phyloP scores from a whole-genome alignment of 2,329 filamentous ascomycete genomes.

The Leptographium wingfieldii region DNA sequence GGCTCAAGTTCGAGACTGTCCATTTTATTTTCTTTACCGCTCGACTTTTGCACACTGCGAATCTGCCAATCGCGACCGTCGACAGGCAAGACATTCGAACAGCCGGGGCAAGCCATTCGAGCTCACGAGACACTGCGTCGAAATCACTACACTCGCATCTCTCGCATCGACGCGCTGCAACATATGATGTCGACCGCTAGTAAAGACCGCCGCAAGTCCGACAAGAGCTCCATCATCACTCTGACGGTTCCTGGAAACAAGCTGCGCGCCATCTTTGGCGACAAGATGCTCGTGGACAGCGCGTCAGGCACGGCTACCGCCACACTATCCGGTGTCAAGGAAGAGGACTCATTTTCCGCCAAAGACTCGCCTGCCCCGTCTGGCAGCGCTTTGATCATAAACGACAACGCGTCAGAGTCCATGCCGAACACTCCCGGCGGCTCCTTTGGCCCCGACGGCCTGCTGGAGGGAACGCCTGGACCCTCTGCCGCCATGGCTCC shows the following conservation, averaged over 20 bases:
- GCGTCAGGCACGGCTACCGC: conserved; percentile 13
- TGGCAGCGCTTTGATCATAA: conserved; percentile 36
- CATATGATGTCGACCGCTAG: conserved; percentile 22
- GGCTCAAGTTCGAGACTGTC: neutral
- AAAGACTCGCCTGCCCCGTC: conserved; percentile 32
- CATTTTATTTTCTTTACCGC: neutral
- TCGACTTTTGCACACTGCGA: neutral
- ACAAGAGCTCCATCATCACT: conserved; percentile 27
- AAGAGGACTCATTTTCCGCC: conserved; percentile 14
- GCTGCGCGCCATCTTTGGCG: conserved; percentile 35
- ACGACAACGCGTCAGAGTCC: conserved; percentile 47
- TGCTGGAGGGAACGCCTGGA: conserved; percentile 1
- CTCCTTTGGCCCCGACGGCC: neutral
- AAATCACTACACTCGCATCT: neutral
- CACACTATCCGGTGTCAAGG: conserved; percentile 22
- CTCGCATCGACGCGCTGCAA: neutral
- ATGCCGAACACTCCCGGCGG: conserved; percentile 42
- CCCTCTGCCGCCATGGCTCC: conserved; percentile 43
- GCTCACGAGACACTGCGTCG: neutral
- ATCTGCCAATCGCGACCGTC: neutral
- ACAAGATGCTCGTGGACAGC: conserved; percentile 11
- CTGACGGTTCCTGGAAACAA: conserved; percentile 37
- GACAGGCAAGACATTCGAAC: neutral
- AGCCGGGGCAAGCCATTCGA: neutral
- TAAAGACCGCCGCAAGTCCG: conserved; percentile 32